Evolutionary conservation across 257 asterid genomes (phyloP), one percentile per base, ranked within the genome.

Genomic region (Datura wrightii): DNA sequence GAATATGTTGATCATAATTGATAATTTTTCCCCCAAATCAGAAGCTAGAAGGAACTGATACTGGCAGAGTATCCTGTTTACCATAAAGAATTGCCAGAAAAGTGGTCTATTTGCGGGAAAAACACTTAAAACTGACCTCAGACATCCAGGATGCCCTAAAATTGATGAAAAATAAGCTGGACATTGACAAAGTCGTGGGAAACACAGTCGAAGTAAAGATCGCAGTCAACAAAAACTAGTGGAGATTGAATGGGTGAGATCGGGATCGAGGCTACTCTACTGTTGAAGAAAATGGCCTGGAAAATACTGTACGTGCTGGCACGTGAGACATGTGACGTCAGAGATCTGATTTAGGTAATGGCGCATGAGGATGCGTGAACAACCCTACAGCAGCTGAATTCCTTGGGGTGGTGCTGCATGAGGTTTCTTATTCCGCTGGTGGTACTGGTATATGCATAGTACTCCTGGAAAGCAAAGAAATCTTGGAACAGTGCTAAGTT

Each of bases 401-500:
- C 31, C 53, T 69, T 69, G 79, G 15, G 15, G 34, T 70, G 53
- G 79, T 36, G 37, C 41, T 18, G 79, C 79, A 42, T 55, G 44
- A 42, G 79, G 53, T 37, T 70, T 70, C 54, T 41, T 41, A 42
- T 42, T 44, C 2, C 8, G 24, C 79, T 71, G 39, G 79, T 44
- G 54, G 79, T 70, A 44, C 54, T 70, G 79, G 79, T 16, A 70
- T 70, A 70, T 70, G 34, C 56, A 19, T 46, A 42, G 79, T 44
- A n/a, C 79, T 46, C 56, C 15, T 44, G 79, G 55, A 71, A 50
- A 71, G 53, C 54, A 48, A 71, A 71, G 56, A 71, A 46, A 71
- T 56, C 79, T 44, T 37, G 10, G 9, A 71, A 70, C 55, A 42
- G 37, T 71, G 39, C 8, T 71, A 44, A 71, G 55, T 42, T 71